These are phyloP conservation scores for Diaporthe aspalathi DNA, from an alignment of 2,329 filamentous ascomycete species.

Conservation along the genomic window DNA sequence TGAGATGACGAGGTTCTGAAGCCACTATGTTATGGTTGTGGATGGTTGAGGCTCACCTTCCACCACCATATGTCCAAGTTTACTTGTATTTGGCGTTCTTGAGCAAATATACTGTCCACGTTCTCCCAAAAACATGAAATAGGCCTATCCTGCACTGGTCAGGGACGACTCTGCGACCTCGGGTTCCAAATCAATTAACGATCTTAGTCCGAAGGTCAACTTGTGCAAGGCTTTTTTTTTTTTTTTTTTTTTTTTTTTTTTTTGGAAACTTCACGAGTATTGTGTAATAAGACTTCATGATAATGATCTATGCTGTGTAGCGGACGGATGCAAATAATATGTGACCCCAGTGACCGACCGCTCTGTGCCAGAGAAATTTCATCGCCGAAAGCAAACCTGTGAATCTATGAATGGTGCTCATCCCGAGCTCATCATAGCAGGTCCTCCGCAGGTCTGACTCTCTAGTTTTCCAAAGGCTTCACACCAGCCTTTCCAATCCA, in stretches of 20 bases:
- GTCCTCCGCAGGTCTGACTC: too few relatives aligned
- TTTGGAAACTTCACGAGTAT: too few relatives aligned
- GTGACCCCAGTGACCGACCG: too few relatives aligned
- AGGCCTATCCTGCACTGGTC: not conserved
- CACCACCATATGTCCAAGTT: not conserved
- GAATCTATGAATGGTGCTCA: too few relatives aligned
- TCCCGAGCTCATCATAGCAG: not conserved
- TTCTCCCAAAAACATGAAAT: not conserved
- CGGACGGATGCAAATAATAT: too few relatives aligned
- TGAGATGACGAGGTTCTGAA: not conserved
- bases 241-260: too few relatives aligned
- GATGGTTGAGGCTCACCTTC: too few relatives aligned
- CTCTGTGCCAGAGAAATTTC: not conserved
- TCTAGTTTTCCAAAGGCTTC: not conserved
- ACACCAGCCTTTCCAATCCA: conserved; percentile 1
- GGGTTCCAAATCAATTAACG: not conserved
- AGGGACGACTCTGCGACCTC: not conserved
- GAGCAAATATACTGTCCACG: not conserved
- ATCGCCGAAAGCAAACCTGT: too few relatives aligned
- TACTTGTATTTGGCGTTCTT: too few relatives aligned
- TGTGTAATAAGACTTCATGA: not conserved
- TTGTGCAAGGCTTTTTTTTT: not conserved
- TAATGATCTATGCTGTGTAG: too few relatives aligned
- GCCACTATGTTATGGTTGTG: too few relatives aligned
- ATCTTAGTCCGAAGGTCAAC: not conserved